Base-by-base conservation (phyloP, 2,329 filamentous ascomycete genomes). In the Ampelomyces quisqualis region DNA sequence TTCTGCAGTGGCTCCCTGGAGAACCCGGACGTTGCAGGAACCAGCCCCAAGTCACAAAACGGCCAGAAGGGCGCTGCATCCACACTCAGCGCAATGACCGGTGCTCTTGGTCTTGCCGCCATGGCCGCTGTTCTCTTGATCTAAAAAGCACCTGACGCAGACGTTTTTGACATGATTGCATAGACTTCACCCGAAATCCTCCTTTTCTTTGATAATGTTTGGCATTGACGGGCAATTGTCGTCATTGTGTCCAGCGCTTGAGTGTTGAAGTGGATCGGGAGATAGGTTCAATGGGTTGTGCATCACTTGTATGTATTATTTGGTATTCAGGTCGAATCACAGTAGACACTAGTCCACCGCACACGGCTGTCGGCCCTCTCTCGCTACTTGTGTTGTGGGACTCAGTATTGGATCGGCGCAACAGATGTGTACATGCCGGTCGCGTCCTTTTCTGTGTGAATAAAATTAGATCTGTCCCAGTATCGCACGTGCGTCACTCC, bases 71-170 rank as follows among this genome's bases (percentile, higher is more conserved):
- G 62, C 38, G 69, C 68, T 50, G 73, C 73, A 38, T 60, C 59
- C 40, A 55, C 62, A 26, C 48, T 75, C 22, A 69, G 70, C 50
- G 65, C 74, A 23, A 65, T 68, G 37, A 53, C 52, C 41, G 67
- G 68, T 40, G 68, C 68, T 47, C 68, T 73, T 38, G 70, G 70
- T 51, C 53, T 75, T 34, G 66, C 72, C 38, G 73, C 73, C 61
- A 65, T 76, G 45, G 61, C 73, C 36, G 73, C 73, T 43, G 71
- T 72, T 56, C 63, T 76, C 55, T 68, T 76, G 51, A 62, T 75
- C 45, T 76, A 70, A 72, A 64, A 43, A 47, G 55, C 43, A 57
- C 47, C 55, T 41, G 57, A 62, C 56, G 56, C 58, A 63, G 64
- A 65, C 65, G 63, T 67, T 67, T 60, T 51, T 48, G 57, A 47